Evolutionary conservation across 345 rosid species (phyloP), one percentile per base, ranked within the genome.

Genomic region (Pistacia atlantica): DNA sequence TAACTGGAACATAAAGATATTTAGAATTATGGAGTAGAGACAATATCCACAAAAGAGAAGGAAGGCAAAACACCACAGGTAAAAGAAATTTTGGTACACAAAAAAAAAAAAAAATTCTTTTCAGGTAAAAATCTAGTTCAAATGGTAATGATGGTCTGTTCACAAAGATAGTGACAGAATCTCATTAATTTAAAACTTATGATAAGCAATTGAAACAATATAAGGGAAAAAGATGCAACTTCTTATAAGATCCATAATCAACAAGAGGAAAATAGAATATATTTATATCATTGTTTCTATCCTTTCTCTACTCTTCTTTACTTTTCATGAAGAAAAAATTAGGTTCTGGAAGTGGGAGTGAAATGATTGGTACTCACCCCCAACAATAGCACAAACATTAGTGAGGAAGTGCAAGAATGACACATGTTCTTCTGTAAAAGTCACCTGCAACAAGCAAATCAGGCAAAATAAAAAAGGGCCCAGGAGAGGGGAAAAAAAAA

Each of bases 371-470:
- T 22, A 54, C 48, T 81, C 87, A 89, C 98, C 99, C 90, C 99
- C 99, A 33, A 93, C 97, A 58, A 96, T 91, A 48, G 98, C 99
- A 25, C 99, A 96, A 51, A 93, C 92, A 77, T 90, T 96, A 14
- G 98, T 93, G 75, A 93, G 78, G 84, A 96, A 93, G 86, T 96
- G 99, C 79, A 96, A 83, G 91, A 93, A 96, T n/a, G 97, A 89
- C 57, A 88, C 83, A 59, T 93, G 97, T 79, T 84, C 88, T 85
- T 88, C 94, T 16, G 87, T 82, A 82, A 93, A 93, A 74, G 97
- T 93, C 74, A 96, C 97, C 98, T 96, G 84, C 76, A 83, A 77
- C 65, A 72, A n/a, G 67, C 72, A 71, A 66, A 54, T 13, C 48
- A 74, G 63, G 49, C 18, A 18, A 37, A 17, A 11, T n/a, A 72